Conservation (phyloP, 2,329 filamentous ascomycete genomes). For the Hirsutella rhossiliensis region DNA sequence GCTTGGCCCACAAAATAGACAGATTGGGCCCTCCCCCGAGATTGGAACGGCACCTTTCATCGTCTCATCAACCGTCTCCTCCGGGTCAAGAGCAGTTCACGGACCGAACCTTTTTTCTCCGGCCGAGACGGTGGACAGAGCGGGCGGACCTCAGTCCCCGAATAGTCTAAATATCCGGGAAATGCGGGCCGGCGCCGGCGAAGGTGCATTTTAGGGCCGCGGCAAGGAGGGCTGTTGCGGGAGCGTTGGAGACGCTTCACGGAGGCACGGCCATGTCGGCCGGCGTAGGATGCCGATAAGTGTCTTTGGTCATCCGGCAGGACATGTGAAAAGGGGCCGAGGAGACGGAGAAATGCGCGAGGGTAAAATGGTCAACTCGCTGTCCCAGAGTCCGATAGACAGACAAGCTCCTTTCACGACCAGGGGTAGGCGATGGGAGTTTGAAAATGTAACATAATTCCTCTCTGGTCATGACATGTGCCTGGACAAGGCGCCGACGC, state of each 20-base stretch:
- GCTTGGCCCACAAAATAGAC: too few species aligned
- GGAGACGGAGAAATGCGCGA: background rate
- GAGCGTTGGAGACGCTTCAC: background rate
- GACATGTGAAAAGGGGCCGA: background rate
- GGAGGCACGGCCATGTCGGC: background rate
- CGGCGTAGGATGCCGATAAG: background rate
- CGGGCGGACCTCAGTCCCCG: background rate
- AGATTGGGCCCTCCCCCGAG: too few species aligned
- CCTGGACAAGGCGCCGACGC: too few species aligned
- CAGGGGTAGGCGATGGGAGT: background rate
- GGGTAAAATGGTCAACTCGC: background rate
- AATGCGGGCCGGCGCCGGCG: background rate
- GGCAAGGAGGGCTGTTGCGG: background rate
- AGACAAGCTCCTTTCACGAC: background rate
- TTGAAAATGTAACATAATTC: too few species aligned
- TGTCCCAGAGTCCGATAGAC: background rate
- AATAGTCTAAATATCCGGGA: conserved; percentile 1
- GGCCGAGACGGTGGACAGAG: background rate
- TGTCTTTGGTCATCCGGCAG: background rate
- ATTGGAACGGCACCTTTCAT: too few species aligned
- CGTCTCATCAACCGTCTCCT: too few species aligned
- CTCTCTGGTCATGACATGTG: too few species aligned
- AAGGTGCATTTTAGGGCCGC: background rate
- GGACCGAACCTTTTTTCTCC: background rate
- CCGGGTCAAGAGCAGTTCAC: too few species aligned